Base-by-base conservation (phyloP, 1,284 basidiomycete species). In the Mrakiaceae sp. region DNA sequence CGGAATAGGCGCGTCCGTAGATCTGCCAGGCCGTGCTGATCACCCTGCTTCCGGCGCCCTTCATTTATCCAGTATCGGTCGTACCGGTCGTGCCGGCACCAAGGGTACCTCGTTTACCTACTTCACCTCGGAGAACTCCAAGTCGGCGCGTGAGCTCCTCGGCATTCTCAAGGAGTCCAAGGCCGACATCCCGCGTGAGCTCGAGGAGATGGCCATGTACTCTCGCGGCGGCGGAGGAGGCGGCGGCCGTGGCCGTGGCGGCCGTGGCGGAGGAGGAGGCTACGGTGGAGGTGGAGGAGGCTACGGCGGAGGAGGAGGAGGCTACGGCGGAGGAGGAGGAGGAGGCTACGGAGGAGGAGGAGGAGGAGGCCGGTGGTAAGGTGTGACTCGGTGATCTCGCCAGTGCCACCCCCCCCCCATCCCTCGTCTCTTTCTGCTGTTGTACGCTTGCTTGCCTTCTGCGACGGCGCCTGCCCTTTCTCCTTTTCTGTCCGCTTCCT, bases 151-250 rank as follows among this genome's bases (percentile, higher is more conserved):
- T 60, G 95, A 98, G 74, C 83, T 98, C 12, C 80, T 98, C 65
- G 81, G 78, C 69, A 97, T 98, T 71, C 79, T 98, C 68, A 82
- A 84, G 69, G 95, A 98, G 78, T 90, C 92, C 58, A 94, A 94
- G 75, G 86, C 92, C 47, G 80, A 82, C 60, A 81, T 98, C 42
- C 92, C 95, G 39, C 83, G 88, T 63, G 90, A 95, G 75, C 81
- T 98, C 3, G 88, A 93, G 75, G 90, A 98, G 78, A 96, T 98
- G 91, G 83, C 82, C 3, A 85, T 85, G 79, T 95, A 86, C 75
- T 84, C 88, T 66, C 87, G 60, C 12, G 50, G 65, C 42, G 65
- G 65, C 4, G 65, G 65, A 43, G 49, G 65, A 56, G 62, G 65
- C 5, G 61, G 65, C 48, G 65, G 65, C 40, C 12, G 64, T 16